Evolutionary conservation across 2,329 filamentous ascomycete species (phyloP).

Genomic region (Paecilomyces niveus): DNA sequence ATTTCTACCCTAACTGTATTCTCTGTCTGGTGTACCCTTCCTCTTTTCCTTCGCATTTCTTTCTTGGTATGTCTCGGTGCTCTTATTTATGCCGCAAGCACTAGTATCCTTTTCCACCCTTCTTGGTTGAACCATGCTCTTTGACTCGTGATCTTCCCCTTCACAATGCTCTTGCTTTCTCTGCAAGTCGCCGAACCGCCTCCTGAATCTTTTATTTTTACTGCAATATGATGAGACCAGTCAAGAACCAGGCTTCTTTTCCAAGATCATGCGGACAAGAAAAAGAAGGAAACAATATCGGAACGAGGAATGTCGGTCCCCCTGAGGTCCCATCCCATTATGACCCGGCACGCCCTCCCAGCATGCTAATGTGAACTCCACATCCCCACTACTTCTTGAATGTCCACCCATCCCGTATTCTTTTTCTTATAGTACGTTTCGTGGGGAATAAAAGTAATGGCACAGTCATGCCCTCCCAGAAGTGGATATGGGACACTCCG

Average conservation of each 20-base stretch:
- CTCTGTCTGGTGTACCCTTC: constrained; percentile 6
- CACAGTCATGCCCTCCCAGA: no score
- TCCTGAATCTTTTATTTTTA: not conserved
- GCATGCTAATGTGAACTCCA: not conserved
- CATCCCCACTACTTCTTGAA: not conserved
- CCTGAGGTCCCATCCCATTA: not conserved
- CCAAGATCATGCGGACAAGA: not conserved
- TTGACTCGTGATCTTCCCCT: not conserved
- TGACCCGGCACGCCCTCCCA: not conserved
- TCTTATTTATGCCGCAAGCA: constrained; percentile 1
- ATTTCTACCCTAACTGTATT: constrained; percentile 11
- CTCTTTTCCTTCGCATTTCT: not conserved
- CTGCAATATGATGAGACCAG: not conserved
- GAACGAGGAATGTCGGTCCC: not conserved
- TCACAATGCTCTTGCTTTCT: not conserved
- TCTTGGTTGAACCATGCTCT: not conserved
- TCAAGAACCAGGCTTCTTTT: not conserved
- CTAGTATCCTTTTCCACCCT: not conserved
- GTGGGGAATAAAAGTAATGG: no score
- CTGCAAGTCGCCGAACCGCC: not conserved
- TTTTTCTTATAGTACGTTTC: not conserved
- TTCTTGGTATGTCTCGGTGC: constrained; percentile 1
- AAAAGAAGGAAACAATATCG: not conserved
- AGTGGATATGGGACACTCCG: no score
- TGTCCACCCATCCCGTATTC: not conserved